Evolutionary conservation across 2,329 filamentous ascomycete species (phyloP).

Genomic region (Cladosporium cucumerinum): DNA sequence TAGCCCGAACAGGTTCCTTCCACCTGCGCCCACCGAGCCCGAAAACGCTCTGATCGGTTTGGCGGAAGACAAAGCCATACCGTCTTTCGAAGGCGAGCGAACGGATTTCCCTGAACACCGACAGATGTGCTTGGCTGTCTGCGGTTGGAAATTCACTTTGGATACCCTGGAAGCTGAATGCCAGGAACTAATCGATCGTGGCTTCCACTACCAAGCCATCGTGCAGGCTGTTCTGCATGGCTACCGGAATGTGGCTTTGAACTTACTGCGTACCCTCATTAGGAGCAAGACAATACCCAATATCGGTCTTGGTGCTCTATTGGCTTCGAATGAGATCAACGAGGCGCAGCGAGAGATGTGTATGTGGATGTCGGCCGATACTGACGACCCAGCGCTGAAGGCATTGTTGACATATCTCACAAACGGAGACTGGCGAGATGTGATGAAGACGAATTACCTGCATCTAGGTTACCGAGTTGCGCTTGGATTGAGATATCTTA

Average conservation of each 20-base stretch:
- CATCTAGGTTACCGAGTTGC: constrained; percentile 72
- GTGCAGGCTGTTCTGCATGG: constrained; percentile 73
- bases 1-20: constrained; percentile 25
- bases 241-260: constrained; percentile 64
- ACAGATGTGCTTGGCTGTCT: constrained; percentile 71
- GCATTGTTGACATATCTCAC: constrained; percentile 76
- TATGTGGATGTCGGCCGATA: constrained; percentile 59
- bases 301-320: constrained; percentile 47
- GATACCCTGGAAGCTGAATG: constrained; percentile 49
- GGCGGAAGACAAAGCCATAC: constrained; percentile 60
- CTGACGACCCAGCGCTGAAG: constrained; percentile 74
- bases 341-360: constrained; percentile 61
- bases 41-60: constrained; percentile 56
- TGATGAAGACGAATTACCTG: constrained; percentile 69
- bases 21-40: constrained; percentile 24
- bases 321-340: constrained; percentile 50
- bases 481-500: constrained; percentile 70
- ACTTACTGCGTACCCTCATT: constrained; percentile 66
- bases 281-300: constrained; percentile 63
- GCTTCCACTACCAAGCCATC: constrained; percentile 69
- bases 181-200: constrained; percentile 50
- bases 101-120: constrained; percentile 68
- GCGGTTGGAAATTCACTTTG: constrained; percentile 63
- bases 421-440: constrained; percentile 70
- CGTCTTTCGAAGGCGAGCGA: constrained; percentile 59